A percentile compares a stretch with the other conserved stretches of the same genome.
phyloP scores from a whole-genome alignment of 2,329 filamentous ascomycete species.

The Sporothrix luriei region DNA sequence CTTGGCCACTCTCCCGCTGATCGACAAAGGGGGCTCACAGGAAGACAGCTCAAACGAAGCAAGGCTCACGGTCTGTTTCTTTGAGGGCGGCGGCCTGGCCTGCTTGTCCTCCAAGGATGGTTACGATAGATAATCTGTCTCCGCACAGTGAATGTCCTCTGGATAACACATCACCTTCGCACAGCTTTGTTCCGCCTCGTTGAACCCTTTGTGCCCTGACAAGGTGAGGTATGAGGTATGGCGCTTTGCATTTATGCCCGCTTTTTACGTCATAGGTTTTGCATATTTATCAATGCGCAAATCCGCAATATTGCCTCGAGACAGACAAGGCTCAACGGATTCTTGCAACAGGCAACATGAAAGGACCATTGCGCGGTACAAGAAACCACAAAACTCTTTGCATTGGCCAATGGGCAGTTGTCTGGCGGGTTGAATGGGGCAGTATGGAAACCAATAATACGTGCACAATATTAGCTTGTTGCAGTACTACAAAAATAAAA shows the following conservation, averaged over 20 bases:
- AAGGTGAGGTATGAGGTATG: not conserved
- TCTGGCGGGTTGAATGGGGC: not conserved
- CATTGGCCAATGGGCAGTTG: not conserved
- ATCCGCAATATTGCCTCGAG: no score
- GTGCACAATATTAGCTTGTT: not conserved
- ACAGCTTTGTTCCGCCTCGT: not conserved
- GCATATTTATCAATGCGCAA: not conserved
- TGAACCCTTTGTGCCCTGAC: not conserved
- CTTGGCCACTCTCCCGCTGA: constrained; percentile 10
- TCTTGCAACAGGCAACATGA: not conserved
- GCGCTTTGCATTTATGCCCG: constrained; percentile 4
- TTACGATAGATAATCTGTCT: not conserved
- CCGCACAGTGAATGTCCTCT: not conserved
- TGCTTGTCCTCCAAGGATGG: not conserved
- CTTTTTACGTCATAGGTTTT: not conserved
- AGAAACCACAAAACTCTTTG: constrained; percentile 1
- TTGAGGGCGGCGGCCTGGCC: not conserved
- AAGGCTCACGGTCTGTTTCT: constrained; percentile 19
- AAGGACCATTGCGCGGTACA: no score
- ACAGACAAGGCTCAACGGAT: constrained; percentile 6
- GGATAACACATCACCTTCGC: constrained; percentile 1
- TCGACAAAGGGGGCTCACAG: not conserved
- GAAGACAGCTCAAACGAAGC: not conserved
- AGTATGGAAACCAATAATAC: not conserved
- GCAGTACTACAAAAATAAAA: constrained; percentile 8